phyloP scores from a whole-genome alignment of 345 rosid species.

The Dovyalis caffra region DNA sequence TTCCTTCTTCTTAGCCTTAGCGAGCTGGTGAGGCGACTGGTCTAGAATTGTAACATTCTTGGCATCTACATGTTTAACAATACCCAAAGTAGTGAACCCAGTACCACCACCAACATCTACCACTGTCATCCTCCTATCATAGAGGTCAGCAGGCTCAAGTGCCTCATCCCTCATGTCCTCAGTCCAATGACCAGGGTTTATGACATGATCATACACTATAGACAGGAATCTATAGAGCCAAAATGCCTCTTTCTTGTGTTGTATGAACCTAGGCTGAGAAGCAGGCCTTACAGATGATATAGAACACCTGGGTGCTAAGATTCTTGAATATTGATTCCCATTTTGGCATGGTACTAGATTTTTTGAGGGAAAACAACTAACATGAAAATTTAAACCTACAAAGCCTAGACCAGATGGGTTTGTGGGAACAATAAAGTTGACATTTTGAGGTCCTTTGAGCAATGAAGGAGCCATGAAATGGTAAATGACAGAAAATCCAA shows the following conservation, averaged over 20 bases:
- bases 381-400: slow-evolving; percentile 11
- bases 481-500: slow-evolving; percentile 4
- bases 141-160: slow-evolving; percentile 36
- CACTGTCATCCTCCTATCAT: slow-evolving; percentile 29
- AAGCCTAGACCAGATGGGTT: slow-evolving; percentile 20
- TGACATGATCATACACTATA: slow-evolving; percentile 34
- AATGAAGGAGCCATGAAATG: slow-evolving; percentile 25
- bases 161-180: slow-evolving; percentile 44
- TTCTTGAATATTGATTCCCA: slow-evolving; percentile 9
- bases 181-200: slow-evolving; percentile 44
- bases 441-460: slow-evolving; percentile 30
- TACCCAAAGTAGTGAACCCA: slow-evolving; percentile 44
- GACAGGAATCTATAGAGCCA: slow-evolving; percentile 43
- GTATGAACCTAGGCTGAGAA: slow-evolving; percentile 41
- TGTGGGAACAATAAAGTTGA: slow-evolving; percentile 15
- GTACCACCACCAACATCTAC: slow-evolving; percentile 48
- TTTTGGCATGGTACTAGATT: neutral
- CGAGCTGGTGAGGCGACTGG: slow-evolving; percentile 43
- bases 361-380: slow-evolving; percentile 13
- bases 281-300: slow-evolving; percentile 37
- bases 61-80: slow-evolving; percentile 46
- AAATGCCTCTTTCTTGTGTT: slow-evolving; percentile 42
- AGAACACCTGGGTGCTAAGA: slow-evolving; percentile 21
- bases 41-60: slow-evolving; percentile 42
- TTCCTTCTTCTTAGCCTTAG: slow-evolving; percentile 42